Evolutionary conservation across 23 red algal genomes (phyloP), one percentile per base, ranked within the genome.

Genomic region (Gracilaria caudata): DNA sequence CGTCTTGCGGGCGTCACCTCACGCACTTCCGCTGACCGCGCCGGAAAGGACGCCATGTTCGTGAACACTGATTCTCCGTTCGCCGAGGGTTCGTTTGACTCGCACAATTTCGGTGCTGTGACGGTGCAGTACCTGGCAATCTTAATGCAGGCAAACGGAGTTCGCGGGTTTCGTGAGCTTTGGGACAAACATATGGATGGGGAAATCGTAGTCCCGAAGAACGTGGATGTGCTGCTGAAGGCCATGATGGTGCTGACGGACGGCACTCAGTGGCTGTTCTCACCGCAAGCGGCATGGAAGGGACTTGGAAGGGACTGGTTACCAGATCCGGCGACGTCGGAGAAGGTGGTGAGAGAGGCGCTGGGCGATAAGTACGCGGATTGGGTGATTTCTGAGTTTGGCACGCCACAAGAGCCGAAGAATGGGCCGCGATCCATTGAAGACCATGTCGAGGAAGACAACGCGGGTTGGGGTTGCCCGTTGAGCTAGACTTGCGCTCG

Each of bases 31-130:
- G 73, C 73, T 2, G 61, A 71, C 1, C 64, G 74, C 12, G 86
- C 37, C 8, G 86, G 86, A 11, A 53, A 68, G 32, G 73, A 71
- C 29, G 86, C 86, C 11, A 24, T 80, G 46, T 90, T 59, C 61
- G 13, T 80, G 10, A 78, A 79, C 47, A 63, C 25, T 26, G 73
- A 79, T 23, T 66, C 73, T 19, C 86, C 86, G 55, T 90, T 76
- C 59, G 33, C 36, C 7, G 26, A 41, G 7, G 86, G 64, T 2
- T 41, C 57, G 16, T 90, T 90, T 25, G 86, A 90, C 44, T 23
- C 35, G 3, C 86, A 90, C 36, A 90, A 70, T 49, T 90, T 90
- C 80, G 73, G 56, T 2, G 61, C 86, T 12, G 41, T 90, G 5
- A 76, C 51, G 11, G 51, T 55, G 32, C 86, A 78, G 53, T 90